Base-by-base conservation (phyloP, 768 basidiomycete species). In the Suillus cothurnatus region DNA sequence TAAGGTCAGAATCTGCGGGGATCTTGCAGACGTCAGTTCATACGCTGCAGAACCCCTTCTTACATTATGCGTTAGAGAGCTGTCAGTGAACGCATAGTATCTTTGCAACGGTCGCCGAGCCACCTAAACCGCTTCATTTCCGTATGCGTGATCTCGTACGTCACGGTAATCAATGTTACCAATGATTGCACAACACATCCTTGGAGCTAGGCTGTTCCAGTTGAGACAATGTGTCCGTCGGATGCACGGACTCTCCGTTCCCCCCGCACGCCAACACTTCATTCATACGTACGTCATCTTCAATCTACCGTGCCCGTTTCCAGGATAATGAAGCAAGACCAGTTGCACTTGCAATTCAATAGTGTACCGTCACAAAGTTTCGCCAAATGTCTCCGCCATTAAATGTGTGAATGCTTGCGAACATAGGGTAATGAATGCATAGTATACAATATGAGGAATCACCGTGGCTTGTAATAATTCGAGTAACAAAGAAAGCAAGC, bases 371-470 rank as follows among this genome's bases (percentile, higher is more conserved):
- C 9, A 31, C 28, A 52, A 8, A 28, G 28, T 19, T 31, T 53
- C 9, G 50, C 28, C 28, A 9, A 28, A n/a, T 60, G 21, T 19
- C 49, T 26, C 21, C 36, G 15, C 23, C 6, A 62, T 14, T 41
- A 12, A 34, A 28, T 53, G n/a, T 7, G 28, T 55, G 14, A 32
- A 36, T 58, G 55, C 8, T 14, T 32, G n/a, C 14, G 36, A 14
- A 58, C 21, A 50, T 58, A 34, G 14, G n/a, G 17, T 21, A 32
- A 61, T 34, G 63, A 43, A 19, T 39, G 63, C 63, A 43, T 61
- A 58, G 28, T 45, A 34, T 41, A 63, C 63, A 41, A 63, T 60
- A 34, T 63, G 63, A 28, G 28, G 58, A 59, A 59, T 59, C 19
- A 28, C 19, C 26, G 41, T 36, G 28, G 21, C 19, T 26, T 63